A percentile compares a stretch with the other conserved stretches of the same genome.
Conservation (phyloP, 805 yeast genomes). For the Torulaspora maleeae region DNA sequence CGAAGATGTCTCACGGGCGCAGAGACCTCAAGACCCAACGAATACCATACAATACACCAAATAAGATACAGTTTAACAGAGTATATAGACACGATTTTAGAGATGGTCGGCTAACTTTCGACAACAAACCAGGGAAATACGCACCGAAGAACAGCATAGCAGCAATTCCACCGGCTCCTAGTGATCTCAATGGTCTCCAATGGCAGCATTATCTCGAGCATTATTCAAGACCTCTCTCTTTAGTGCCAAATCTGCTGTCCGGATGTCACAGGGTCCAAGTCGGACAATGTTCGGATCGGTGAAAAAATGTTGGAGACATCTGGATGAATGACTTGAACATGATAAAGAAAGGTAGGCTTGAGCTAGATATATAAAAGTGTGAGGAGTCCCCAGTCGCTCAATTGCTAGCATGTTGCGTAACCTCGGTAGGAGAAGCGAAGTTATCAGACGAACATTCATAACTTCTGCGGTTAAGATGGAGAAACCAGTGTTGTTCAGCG, state of each 20-base stretch:
- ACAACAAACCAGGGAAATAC: neutral
- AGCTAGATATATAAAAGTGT: neutral
- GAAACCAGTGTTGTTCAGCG: conserved; percentile 23
- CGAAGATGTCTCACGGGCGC: no score
- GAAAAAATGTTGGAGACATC: conserved; percentile 2
- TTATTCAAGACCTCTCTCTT: neutral
- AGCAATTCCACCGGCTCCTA: neutral
- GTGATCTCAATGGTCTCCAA: neutral
- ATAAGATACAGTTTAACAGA: neutral
- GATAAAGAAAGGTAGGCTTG: neutral
- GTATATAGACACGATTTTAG: neutral
- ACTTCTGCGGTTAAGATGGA: conserved; percentile 2
- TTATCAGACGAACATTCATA: conserved; percentile 10
- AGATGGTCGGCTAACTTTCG: neutral
- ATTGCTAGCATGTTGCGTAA: conserved; percentile 7
- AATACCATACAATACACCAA: neutral
- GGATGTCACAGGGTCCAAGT: neutral
- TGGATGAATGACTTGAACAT: neutral
- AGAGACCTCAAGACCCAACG: no score
- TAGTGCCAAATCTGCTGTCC: neutral
- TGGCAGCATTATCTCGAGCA: neutral
- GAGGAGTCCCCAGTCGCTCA: neutral
- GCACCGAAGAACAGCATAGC: neutral
- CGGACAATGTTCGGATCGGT: neutral
- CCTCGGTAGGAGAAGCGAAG: conserved; percentile 1